Conservation (phyloP, 768 basidiomycete species). For the Leccinum uliginosum region DNA sequence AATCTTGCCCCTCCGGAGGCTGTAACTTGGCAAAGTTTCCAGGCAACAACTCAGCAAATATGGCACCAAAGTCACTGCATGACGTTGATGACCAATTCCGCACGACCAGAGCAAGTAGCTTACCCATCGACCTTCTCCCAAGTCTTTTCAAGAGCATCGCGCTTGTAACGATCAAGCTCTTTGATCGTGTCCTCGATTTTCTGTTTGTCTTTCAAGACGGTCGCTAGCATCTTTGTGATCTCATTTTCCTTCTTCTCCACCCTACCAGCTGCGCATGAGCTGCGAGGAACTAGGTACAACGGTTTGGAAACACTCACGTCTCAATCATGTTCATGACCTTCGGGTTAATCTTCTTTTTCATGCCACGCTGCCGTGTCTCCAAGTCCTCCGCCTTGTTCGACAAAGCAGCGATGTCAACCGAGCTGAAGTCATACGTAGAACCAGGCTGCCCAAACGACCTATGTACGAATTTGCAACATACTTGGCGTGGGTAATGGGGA, state of each 20-base stretch:
- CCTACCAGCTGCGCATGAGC: constrained; percentile 36
- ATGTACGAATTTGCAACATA: constrained; percentile 1
- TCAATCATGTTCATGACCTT: constrained; percentile 97
- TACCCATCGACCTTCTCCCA: constrained; percentile 96
- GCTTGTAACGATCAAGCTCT: constrained; percentile 91
- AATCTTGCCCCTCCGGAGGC: constrained; percentile 88
- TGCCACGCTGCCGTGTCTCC: constrained; percentile 70
- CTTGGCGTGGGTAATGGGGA: not conserved
- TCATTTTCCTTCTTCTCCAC: constrained; percentile 90
- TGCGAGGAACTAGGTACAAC: not conserved
- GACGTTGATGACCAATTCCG: not conserved
- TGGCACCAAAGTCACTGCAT: constrained; percentile 86
- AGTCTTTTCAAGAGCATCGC: constrained; percentile 87
- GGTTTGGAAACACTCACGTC: constrained; percentile 46
- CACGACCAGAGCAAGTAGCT: constrained; percentile 20
- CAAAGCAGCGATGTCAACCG: constrained; percentile 56
- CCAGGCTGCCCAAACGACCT: constrained; percentile 84
- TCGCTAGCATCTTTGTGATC: constrained; percentile 84
- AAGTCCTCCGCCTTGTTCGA: constrained; percentile 68
- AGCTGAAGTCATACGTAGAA: constrained; percentile 76
- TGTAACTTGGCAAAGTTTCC: constrained; percentile 96
- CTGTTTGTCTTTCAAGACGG: constrained; percentile 86
- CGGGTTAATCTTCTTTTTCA: constrained; percentile 94
- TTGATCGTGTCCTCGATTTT: constrained; percentile 95
- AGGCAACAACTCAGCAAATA: constrained; percentile 92